phyloP scores from a whole-genome alignment of 2,329 filamentous ascomycete genomes.

The Penicillium sp. region DNA sequence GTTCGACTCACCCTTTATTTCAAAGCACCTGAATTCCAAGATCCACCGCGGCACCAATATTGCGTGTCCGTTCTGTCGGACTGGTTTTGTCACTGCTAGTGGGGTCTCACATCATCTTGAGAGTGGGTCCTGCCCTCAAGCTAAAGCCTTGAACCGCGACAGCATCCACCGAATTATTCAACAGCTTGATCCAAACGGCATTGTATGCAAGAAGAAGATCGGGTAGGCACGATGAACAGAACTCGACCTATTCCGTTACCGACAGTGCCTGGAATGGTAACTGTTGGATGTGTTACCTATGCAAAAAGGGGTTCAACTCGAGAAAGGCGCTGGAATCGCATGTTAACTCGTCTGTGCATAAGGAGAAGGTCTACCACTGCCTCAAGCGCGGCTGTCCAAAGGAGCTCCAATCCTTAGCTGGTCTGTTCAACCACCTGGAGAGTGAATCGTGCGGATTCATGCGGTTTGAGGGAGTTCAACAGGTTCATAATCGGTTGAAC shows the following conservation, averaged over 20 bases:
- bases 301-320: slow-evolving; percentile 46
- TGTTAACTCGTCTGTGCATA: slow-evolving; percentile 54
- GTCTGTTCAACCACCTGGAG: slow-evolving; percentile 48
- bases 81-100: slow-evolving; percentile 50
- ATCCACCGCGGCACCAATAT: slow-evolving; percentile 50
- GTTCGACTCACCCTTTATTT: not conserved
- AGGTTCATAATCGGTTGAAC: not conserved
- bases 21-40: slow-evolving; percentile 57
- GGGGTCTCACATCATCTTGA: slow-evolving; percentile 61
- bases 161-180: not conserved
- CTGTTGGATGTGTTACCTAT: slow-evolving; percentile 52
- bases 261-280: not conserved
- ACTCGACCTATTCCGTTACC: not conserved
- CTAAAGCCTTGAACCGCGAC: not conserved
- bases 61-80: slow-evolving; percentile 58
- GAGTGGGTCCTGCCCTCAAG: slow-evolving; percentile 34
- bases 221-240: not conserved
- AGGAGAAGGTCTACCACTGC: slow-evolving; percentile 49
- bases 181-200: not conserved
- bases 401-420: slow-evolving; percentile 43
- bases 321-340: slow-evolving; percentile 51
- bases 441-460: slow-evolving; percentile 46
- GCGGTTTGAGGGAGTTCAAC: slow-evolving; percentile 44
- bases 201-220: not conserved
- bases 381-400: slow-evolving; percentile 40